Percentiles rank a stretch among this genome's conserved stretches.
phyloP scores from a whole-genome alignment of 306 rosid species.

The Leucaena leucocephala region DNA sequence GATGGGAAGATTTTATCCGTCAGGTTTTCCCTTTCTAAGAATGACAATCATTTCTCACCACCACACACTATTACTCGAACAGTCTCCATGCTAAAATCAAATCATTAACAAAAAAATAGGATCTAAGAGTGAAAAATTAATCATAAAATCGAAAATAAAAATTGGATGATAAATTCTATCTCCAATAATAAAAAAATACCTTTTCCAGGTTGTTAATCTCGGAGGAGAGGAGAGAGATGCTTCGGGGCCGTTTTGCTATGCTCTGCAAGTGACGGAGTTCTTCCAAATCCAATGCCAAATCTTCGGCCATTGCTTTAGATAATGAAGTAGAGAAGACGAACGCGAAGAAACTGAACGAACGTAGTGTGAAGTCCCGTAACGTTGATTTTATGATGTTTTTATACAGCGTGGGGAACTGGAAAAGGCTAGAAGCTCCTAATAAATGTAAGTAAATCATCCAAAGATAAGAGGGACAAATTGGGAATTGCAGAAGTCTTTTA shows the following conservation, averaged over 20 bases:
- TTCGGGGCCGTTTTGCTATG: slow-evolving; percentile 82
- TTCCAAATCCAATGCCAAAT: slow-evolving; percentile 69
- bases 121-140: background rate
- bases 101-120: background rate
- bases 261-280: slow-evolving; percentile 82
- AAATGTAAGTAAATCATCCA: background rate
- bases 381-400: slow-evolving; percentile 1
- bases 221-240: slow-evolving; percentile 64
- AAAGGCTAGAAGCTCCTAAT: slow-evolving; percentile 40
- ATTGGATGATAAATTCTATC: background rate
- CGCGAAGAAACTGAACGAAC: background rate
- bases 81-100: background rate
- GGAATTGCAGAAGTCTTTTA: background rate
- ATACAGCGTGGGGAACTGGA: slow-evolving; percentile 14
- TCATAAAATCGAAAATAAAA: background rate
- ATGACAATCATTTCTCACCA: background rate
- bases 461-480: slow-evolving; percentile 17
- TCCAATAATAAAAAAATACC: slow-evolving; percentile 33
- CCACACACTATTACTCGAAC: background rate
- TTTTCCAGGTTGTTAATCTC: slow-evolving; percentile 68
- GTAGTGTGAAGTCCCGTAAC: background rate
- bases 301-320: slow-evolving; percentile 63
- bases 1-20: too few relatives aligned
- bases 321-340: background rate
- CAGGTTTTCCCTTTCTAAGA: background rate